These are phyloP conservation scores for Didymella segeticola DNA, from an alignment of 2,329 filamentous ascomycete genomes.

Conservation along the genomic window DNA sequence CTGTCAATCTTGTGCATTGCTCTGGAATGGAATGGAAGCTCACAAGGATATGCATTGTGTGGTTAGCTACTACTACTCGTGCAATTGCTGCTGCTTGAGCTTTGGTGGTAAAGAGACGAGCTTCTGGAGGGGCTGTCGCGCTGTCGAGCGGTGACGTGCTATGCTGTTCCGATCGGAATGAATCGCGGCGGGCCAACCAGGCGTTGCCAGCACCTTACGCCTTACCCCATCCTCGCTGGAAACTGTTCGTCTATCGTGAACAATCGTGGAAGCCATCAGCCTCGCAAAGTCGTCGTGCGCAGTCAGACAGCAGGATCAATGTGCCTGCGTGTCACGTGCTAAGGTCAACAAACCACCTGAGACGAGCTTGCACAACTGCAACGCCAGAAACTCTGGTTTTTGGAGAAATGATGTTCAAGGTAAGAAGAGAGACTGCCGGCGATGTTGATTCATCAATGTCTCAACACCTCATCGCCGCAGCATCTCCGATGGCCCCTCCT, in stretches of 20 bases:
- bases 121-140: conserved; percentile 21
- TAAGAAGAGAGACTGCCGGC: not conserved
- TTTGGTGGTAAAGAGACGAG: conserved; percentile 9
- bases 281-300: not conserved
- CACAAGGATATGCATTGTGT: conserved; percentile 50
- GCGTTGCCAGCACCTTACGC: not conserved
- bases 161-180: conserved; percentile 25
- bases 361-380: not conserved
- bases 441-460: not conserved
- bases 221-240: not conserved
- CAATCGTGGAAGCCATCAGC: too few relatives aligned
- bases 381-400: not conserved
- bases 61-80: not conserved
- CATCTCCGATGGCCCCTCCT: conserved; percentile 36
- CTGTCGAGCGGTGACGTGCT: conserved; percentile 19
- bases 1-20: conserved; percentile 2
- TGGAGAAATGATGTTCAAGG: not conserved
- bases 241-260: too few relatives aligned
- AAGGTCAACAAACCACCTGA: not conserved
- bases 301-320: not conserved
- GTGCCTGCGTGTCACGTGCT: not conserved
- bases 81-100: conserved; percentile 11
- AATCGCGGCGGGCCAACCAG: not conserved
- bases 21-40: not conserved
- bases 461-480: conserved; percentile 11